Conservation (phyloP, 768 basidiomycete genomes). For the Tulasnella calospora region DNA sequence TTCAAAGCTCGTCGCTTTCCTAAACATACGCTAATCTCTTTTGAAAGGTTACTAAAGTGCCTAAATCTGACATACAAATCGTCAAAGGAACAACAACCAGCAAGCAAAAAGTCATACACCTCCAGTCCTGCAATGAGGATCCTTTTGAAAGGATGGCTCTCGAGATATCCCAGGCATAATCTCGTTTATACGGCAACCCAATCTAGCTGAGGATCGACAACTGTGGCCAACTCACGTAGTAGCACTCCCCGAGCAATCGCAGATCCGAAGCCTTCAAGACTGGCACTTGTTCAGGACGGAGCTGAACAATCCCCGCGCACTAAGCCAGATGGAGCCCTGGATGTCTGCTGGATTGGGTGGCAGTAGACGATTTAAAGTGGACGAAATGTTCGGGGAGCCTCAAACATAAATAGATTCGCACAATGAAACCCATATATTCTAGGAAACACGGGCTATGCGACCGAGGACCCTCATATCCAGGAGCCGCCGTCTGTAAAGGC, state of each 20-base stretch:
- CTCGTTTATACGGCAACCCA: neutral
- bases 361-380: neutral
- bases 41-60: neutral
- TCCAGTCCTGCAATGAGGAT: neutral
- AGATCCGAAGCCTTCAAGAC: no score
- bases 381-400: neutral
- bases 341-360: neutral
- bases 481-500: constrained; percentile 64
- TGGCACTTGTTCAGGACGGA: no score
- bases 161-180: neutral
- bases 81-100: neutral
- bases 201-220: no score
- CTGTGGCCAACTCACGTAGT: no score
- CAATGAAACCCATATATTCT: neutral
- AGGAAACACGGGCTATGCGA: neutral
- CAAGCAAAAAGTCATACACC: neutral
- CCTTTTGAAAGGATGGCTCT: neutral
- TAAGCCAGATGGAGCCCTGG: no score
- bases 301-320: no score
- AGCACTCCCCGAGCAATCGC: no score
- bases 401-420: neutral
- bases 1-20: neutral
- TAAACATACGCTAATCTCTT: neutral
- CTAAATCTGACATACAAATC: constrained; percentile 8
- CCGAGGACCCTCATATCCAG: constrained; percentile 32